Percentiles rank a stretch among this genome's conserved stretches.
phyloP scores from a whole-genome alignment of 768 basidiomycete genomes.

The Pleurotus giganteus region DNA sequence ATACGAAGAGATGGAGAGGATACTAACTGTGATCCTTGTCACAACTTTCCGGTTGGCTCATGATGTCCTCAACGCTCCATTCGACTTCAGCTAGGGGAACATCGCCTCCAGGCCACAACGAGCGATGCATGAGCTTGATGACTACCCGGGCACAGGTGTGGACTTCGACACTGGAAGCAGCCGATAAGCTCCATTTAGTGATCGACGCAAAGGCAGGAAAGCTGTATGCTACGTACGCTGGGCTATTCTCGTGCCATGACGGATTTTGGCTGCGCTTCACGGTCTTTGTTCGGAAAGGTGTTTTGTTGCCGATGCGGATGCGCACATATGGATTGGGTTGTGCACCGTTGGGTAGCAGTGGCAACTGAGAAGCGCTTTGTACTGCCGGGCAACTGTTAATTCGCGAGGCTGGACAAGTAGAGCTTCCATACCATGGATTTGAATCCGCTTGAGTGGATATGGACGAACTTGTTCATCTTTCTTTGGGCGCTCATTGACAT shows the following conservation, averaged over 20 bases:
- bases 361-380: constrained; percentile 3
- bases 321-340: neutral
- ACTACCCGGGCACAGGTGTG: neutral
- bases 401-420: neutral
- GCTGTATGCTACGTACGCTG: neutral
- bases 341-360: neutral
- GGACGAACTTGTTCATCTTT: neutral
- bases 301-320: neutral
- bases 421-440: neutral
- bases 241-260: constrained; percentile 3
- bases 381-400: neutral
- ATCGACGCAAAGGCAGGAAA: neutral
- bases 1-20: too few species aligned
- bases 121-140: neutral
- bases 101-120: constrained; percentile 1
- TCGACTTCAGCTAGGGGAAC: neutral
- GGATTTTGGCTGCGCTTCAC: neutral
- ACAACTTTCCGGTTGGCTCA: neutral
- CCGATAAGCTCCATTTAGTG: neutral
- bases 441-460: neutral
- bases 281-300: neutral
- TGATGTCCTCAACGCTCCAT: neutral
- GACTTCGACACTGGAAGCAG: neutral
- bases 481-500: neutral
- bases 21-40: constrained; percentile 6